Base-by-base conservation (phyloP, 495 filamentous ascomycete genomes). In the Lepidopterella palustris region DNA sequence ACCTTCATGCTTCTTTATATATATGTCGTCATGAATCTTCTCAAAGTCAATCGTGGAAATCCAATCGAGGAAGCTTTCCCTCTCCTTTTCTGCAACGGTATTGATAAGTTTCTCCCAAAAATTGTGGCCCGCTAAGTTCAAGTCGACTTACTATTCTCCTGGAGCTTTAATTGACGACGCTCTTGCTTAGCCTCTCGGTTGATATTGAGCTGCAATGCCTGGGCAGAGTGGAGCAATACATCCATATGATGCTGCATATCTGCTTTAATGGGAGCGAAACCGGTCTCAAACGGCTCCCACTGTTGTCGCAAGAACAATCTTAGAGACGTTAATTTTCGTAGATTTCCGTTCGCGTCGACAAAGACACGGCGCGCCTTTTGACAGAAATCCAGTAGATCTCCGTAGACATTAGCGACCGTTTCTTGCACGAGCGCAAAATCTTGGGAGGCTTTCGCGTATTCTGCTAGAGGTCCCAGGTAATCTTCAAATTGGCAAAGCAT, bases 401-500 rank as follows among this genome's bases (percentile, higher is more conserved):
- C 39, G 45, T 49, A 49, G 45, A 23, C 45, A 2, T 23, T 53
- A 42, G 48, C 48, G 29, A 59, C 10, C 28, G 57, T 59, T 29
- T 53, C 5, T 20, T 54, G 57, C 4, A 59, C n/a, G 11, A 39
- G 49, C 20, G 3, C 32, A 4, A 18, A 57, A 35, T 47, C 25
- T n/a, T 18, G 3, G 39, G 54, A 50, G 10, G 45, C 40, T 26
- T 39, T 62, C 0, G 53, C 40, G 31, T 51, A 58, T 25, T 62
- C 54, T 28, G 55, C 32, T 0, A 62, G 31, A 25, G 53, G 39
- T 35, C 13, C 54, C 1, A 58, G 39, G 24, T 51, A 57, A 35
- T 62, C 59, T 1, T 28, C 42, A 40, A 62, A 58, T 20, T 13
- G 42, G 28, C 42, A 58, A 40, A 62, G 54, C 53, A 62, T 62